phyloP scores from a whole-genome alignment of 106 monocot species.

The Phalaenopsis aphrodite region DNA sequence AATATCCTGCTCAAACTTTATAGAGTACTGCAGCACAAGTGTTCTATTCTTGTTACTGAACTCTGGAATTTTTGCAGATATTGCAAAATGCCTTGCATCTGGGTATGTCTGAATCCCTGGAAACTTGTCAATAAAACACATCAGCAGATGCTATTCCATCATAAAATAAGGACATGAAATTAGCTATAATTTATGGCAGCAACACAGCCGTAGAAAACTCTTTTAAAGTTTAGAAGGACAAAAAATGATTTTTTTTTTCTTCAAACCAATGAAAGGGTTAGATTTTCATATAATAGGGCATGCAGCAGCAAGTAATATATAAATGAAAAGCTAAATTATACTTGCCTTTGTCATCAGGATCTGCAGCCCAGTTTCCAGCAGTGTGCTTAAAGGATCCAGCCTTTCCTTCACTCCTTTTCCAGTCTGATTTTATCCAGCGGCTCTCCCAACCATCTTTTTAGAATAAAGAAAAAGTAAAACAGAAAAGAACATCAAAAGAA shows the following conservation, averaged over 20 bases:
- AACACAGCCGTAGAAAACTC: background rate
- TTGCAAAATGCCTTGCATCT: conserved; percentile 79
- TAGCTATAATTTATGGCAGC: background rate
- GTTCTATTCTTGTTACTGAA: conserved; percentile 80
- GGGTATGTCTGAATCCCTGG: conserved; percentile 77
- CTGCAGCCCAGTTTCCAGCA: conserved; percentile 89
- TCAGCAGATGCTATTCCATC: background rate
- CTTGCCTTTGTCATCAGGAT: conserved; percentile 95
- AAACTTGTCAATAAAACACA: background rate
- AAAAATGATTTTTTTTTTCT: background rate
- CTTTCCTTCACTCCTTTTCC: conserved; percentile 98
- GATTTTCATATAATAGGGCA: background rate
- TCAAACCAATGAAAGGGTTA: background rate
- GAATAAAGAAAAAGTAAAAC: background rate
- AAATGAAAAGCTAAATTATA: background rate
- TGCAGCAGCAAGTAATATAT: too few species aligned
- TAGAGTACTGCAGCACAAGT: conserved; percentile 85
- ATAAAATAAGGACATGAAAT: background rate
- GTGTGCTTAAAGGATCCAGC: conserved; percentile 94
- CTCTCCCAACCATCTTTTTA: conserved; percentile 78
- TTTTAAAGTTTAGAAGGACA: background rate
- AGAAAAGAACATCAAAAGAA: background rate
- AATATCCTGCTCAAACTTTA: conserved; percentile 94
- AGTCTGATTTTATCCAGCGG: conserved; percentile 93
- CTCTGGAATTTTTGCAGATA: conserved; percentile 88